Conservation (phyloP, 805 yeast species). For the Candida lessepsii region DNA sequence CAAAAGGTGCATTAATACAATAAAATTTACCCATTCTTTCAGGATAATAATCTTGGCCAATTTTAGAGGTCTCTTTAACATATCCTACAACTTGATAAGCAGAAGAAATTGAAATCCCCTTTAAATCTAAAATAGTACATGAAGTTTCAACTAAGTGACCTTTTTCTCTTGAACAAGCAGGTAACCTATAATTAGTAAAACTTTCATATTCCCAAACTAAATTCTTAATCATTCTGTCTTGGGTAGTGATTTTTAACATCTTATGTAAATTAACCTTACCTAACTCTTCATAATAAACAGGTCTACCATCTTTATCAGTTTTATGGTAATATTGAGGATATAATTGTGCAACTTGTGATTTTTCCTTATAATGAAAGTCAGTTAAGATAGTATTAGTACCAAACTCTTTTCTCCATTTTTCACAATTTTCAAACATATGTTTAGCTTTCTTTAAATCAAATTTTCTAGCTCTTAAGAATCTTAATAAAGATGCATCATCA, state of each 20-base stretch:
- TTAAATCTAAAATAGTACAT: constrained; percentile 92
- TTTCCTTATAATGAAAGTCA: constrained; percentile 92
- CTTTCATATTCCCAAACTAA: constrained; percentile 98
- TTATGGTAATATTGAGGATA: constrained; percentile 98
- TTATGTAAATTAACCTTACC: constrained; percentile 87
- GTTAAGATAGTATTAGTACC: constrained; percentile 83
- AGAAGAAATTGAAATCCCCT: constrained; percentile 83
- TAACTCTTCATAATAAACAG: constrained; percentile 89
- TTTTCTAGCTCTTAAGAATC: constrained; percentile 94
- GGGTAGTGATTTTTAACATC: constrained; percentile 90
- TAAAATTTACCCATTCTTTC: constrained; percentile 99
- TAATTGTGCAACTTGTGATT: constrained; percentile 79
- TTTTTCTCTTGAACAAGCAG: constrained; percentile 87
- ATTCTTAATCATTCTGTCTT: constrained; percentile 94
- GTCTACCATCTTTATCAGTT: constrained; percentile 96
- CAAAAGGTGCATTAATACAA: constrained; percentile 95
- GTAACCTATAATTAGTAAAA: constrained; percentile 77
- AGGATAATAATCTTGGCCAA: constrained; percentile 97
- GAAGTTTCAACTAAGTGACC: constrained; percentile 88
- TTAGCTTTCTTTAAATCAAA: constrained; percentile 79
- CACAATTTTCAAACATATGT: constrained; percentile 83
- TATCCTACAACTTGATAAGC: constrained; percentile 84
- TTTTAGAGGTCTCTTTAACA: constrained; percentile 88
- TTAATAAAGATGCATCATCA: constrained; percentile 80
- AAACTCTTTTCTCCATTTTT: constrained; percentile 84